These are phyloP conservation scores for Talaromyces rugulosus DNA, from an alignment of 2,329 filamentous ascomycete species.

Conservation along the genomic window DNA sequence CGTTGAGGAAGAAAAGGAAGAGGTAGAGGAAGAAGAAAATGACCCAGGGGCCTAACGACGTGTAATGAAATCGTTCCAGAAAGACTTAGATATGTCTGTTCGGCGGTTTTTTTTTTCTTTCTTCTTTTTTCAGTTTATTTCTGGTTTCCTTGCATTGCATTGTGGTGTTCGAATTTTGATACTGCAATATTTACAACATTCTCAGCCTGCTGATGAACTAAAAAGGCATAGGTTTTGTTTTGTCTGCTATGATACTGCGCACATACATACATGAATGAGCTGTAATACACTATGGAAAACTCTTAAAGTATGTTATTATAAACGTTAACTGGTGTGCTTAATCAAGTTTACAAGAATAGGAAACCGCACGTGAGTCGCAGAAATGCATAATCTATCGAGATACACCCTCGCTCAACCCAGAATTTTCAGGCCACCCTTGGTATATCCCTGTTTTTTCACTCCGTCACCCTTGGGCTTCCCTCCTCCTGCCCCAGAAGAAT, in stretches of 20 bases:
- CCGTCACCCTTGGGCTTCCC: conserved; percentile 42
- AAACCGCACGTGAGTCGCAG: background rate
- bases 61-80: background rate
- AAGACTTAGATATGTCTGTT: background rate
- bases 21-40: background rate
- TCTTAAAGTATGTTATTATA: background rate
- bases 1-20: background rate
- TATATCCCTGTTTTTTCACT: conserved; percentile 43
- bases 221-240: background rate
- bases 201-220: background rate
- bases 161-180: background rate
- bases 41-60: background rate
- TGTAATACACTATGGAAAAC: background rate
- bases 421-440: conserved; percentile 42
- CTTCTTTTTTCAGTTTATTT: background rate
- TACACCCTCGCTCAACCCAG: conserved; percentile 29
- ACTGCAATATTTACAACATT: background rate
- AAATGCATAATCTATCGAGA: background rate
- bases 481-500: conserved; percentile 26
- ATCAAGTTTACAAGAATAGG: background rate
- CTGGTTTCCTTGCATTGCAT: background rate
- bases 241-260: background rate
- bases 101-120: background rate
- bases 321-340: background rate
- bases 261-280: background rate